These are phyloP conservation scores for Phytopythium montanum DNA, from an alignment of 352 stramenopile genomes.

Conservation along the genomic window DNA sequence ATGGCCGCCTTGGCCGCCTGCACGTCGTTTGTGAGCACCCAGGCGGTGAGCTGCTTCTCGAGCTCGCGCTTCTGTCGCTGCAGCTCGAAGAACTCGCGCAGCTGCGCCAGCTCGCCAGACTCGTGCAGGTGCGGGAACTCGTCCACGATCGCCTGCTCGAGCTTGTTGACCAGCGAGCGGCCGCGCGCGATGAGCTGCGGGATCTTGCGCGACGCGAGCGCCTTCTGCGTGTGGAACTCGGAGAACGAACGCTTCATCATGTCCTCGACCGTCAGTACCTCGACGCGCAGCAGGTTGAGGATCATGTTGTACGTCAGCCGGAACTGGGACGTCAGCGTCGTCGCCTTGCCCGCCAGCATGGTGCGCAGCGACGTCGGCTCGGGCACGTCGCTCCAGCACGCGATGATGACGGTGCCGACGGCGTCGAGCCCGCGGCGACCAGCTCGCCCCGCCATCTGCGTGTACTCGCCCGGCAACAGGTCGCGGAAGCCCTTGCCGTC, in stretches of 20 bases:
- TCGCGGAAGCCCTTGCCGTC: constrained; percentile 93
- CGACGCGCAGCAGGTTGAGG: constrained; percentile 93
- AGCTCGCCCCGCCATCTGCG: constrained; percentile 97
- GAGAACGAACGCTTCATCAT: constrained; percentile 98
- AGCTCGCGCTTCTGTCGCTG: constrained; percentile 68
- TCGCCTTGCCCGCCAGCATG: constrained; percentile 96
- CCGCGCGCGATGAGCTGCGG: constrained; percentile 69
- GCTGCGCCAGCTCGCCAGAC: constrained; percentile 52
- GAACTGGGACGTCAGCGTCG: constrained; percentile 96
- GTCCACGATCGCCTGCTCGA: constrained; percentile 43
- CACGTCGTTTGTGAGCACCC: constrained; percentile 64
- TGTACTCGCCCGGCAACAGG: constrained; percentile 88
- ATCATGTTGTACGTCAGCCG: constrained; percentile 99
- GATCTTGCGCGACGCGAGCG: constrained; percentile 73
- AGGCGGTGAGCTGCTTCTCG: constrained; percentile 69
- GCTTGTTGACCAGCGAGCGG: constrained; percentile 41
- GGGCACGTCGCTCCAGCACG: constrained; percentile 97
- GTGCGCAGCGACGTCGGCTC: constrained; percentile 90
- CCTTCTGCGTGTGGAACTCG: constrained; percentile 94
- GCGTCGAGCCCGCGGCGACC: constrained; percentile 96
- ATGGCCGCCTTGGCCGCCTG: constrained; percentile 61
- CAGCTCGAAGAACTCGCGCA: constrained; percentile 65
- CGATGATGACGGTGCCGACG: constrained; percentile 97
- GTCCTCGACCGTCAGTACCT: constrained; percentile 87
- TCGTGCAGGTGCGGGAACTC: constrained; percentile 62